phyloP scores from a whole-genome alignment of 441 rosid genomes.

The Omphalea diandra region DNA sequence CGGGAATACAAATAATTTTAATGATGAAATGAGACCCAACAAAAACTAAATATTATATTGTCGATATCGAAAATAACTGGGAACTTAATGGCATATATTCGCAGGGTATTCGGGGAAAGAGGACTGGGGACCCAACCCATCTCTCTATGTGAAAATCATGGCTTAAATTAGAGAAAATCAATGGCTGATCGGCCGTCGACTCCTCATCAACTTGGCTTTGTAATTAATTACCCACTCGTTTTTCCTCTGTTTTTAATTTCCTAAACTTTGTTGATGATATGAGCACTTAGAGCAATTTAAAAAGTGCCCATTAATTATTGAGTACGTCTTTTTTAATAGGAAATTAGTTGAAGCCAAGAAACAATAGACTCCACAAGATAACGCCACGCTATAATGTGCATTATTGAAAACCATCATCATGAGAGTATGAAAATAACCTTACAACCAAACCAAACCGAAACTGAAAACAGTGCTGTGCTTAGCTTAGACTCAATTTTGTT shows the following conservation, averaged over 20 bases:
- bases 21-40: too few species aligned
- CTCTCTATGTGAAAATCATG: conserved; percentile 1
- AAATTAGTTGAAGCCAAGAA: background rate
- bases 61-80: background rate
- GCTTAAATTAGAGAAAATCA: background rate
- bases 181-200: background rate
- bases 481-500: background rate
- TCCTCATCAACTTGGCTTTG: background rate
- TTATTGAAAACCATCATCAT: too few species aligned
- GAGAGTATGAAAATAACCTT: too few species aligned
- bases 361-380: background rate
- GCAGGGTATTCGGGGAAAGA: too few species aligned
- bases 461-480: background rate
- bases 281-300: background rate
- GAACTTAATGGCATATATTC: background rate
- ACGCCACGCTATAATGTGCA: background rate
- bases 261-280: background rate
- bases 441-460: too few species aligned
- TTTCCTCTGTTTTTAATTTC: background rate
- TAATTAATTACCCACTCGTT: background rate
- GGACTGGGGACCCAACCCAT: background rate
- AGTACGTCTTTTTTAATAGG: background rate
- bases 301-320: background rate
- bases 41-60: background rate
- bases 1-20: too few species aligned